These are phyloP conservation scores for Ophiocordyceps robertsii DNA, from an alignment of 2,329 filamentous ascomycete species.

Conservation along the genomic window DNA sequence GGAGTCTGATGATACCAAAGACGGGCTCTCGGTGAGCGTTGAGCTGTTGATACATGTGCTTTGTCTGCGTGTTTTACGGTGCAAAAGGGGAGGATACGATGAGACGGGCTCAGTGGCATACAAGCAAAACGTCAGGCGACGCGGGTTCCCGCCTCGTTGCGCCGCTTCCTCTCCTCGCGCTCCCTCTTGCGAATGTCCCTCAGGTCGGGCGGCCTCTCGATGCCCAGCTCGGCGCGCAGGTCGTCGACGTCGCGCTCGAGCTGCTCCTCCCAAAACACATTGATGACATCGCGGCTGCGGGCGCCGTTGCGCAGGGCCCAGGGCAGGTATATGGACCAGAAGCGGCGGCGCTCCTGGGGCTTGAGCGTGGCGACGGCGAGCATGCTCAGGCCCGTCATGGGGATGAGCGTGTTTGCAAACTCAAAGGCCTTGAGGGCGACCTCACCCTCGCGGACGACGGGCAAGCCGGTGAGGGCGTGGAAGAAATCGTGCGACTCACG, in stretches of 20 bases:
- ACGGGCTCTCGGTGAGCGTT: not conserved
- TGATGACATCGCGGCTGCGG: slow-evolving; percentile 67
- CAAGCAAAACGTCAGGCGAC: not conserved
- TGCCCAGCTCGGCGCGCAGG: slow-evolving; percentile 60
- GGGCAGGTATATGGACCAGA: slow-evolving; percentile 66
- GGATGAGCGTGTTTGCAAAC: slow-evolving; percentile 84
- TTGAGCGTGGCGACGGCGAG: slow-evolving; percentile 81
- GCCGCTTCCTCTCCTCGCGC: slow-evolving; percentile 52
- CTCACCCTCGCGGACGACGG: slow-evolving; percentile 88
- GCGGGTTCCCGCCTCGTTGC: slow-evolving; percentile 29
- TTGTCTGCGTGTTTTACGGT: too few relatives aligned
- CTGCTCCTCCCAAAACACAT: slow-evolving; percentile 96
- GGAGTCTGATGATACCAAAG: not conserved
- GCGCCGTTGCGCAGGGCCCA: slow-evolving; percentile 85
- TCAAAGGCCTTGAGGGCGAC: slow-evolving; percentile 97
- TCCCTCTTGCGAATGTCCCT: slow-evolving; percentile 61
- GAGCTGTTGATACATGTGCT: not conserved
- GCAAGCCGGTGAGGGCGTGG: slow-evolving; percentile 83
- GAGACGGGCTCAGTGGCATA: too few relatives aligned
- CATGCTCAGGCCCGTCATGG: slow-evolving; percentile 85
- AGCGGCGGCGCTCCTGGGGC: slow-evolving; percentile 60
- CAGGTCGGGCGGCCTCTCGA: slow-evolving; percentile 82
- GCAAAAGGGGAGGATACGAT: too few relatives aligned
- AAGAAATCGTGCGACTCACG: slow-evolving; percentile 97
- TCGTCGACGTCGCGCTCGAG: slow-evolving; percentile 71